Evolutionary conservation across 2,329 filamentous ascomycete species (phyloP), one percentile per base, ranked within the genome.

Genomic region (Talaromyces albobiverticillius): DNA sequence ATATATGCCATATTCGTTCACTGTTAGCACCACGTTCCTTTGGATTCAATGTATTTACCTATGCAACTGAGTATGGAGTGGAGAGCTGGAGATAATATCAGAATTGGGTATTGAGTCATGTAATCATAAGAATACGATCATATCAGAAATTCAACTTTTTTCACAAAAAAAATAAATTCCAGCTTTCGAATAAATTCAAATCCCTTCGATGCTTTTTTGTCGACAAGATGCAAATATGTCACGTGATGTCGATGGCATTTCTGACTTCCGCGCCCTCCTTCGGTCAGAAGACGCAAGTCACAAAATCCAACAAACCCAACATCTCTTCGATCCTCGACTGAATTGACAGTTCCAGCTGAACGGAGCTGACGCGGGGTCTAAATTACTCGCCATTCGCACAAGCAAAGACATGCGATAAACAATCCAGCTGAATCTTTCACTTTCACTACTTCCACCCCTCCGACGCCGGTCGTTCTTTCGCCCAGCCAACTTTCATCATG

Each of bases 401-500:
- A 40, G 8, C 10, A 40, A 20, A 40, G 36, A 40, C 20, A 40
- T 40, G 36, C 36, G 36, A 20, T 40, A 40, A 22, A 40, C n/a
- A 8, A 18, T 11, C 5, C 4, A 7, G n/a, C 32, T 34, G 18
- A 13, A 3, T 42, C n/a, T 42, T 13, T 3, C 40, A 10, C 40
- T 42, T 14, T 45, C 16, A 43, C 32, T n/a, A n/a, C n/a, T n/a
- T n/a, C n/a, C n/a, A n/a, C n/a, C n/a, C n/a, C n/a, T n/a, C n/a
- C n/a, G n/a, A n/a, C 18, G 16, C 8, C n/a, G 18, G 36, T 40
- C 6, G n/a, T n/a, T n/a, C n/a, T n/a, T n/a, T n/a, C n/a, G n/a
- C n/a, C n/a, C n/a, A n/a, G n/a, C 22, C 43, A 29, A 10, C 13
- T n/a, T n/a, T n/a, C 61, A 62, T 52, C 57, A 80, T 80, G 78